Conservation (phyloP, 2,329 filamentous ascomycete genomes). For the Sporothrix inflata region DNA sequence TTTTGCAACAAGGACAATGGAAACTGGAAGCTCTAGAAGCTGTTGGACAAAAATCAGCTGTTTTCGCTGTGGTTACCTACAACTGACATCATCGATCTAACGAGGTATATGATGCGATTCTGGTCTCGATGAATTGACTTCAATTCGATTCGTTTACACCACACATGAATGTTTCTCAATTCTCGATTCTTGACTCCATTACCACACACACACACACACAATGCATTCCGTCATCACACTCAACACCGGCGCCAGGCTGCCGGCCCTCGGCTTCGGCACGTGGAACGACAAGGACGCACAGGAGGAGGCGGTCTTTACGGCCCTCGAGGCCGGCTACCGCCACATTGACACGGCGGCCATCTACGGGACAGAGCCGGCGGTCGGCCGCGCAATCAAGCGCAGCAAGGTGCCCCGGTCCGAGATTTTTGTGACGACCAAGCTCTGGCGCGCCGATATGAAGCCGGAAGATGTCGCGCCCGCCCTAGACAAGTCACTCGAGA, state of each 20-base stretch:
- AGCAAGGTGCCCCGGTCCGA: slow-evolving; percentile 56
- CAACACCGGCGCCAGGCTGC: slow-evolving; percentile 26
- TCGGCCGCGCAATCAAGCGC: slow-evolving; percentile 59
- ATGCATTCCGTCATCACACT: slow-evolving; percentile 20
- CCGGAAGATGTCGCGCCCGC: slow-evolving; percentile 59
- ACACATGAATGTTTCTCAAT: background rate
- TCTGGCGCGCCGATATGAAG: slow-evolving; percentile 66
- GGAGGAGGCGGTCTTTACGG: slow-evolving; percentile 37
- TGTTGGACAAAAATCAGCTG: background rate
- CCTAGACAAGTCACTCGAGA: slow-evolving; percentile 65
- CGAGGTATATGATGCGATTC: background rate
- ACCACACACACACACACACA: background rate
- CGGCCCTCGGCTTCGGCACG: slow-evolving; percentile 32
- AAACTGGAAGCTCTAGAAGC: background rate
- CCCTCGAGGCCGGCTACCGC: slow-evolving; percentile 55
- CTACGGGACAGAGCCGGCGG: slow-evolving; percentile 65
- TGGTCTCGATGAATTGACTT: background rate
- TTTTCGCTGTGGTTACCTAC: background rate
- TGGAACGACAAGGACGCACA: slow-evolving; percentile 21
- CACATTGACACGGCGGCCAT: slow-evolving; percentile 65
- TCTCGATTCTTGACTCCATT: background rate
- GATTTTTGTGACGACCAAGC: slow-evolving; percentile 68
- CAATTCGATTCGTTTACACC: background rate
- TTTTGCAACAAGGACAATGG: background rate
- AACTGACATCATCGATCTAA: slow-evolving; percentile 16